These are phyloP conservation scores for Amanita rubescens DNA, from an alignment of 768 basidiomycete species.

Conservation along the genomic window DNA sequence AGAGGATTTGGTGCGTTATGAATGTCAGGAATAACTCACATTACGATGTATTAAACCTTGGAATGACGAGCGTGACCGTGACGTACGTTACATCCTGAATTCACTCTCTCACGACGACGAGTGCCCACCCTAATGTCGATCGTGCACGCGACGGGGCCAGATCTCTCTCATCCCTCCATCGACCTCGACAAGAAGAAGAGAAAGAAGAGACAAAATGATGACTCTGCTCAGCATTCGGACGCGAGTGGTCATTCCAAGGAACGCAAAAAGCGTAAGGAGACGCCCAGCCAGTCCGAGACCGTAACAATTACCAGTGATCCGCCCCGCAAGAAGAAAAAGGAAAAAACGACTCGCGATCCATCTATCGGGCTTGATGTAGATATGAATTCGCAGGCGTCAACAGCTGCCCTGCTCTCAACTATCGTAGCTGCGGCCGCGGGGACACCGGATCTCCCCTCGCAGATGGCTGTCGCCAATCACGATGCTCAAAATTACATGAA, in stretches of 20 bases:
- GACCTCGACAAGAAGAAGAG: constrained; percentile 29
- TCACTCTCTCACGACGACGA: constrained; percentile 12
- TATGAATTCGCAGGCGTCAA: constrained; percentile 31
- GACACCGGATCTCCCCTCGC: constrained; percentile 25
- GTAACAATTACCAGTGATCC: constrained; percentile 1
- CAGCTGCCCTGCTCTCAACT: constrained; percentile 54
- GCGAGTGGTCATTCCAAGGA: constrained; percentile 18
- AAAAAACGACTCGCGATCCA: constrained; percentile 15
- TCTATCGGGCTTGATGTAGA: constrained; percentile 1
- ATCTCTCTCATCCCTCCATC: constrained; percentile 11
- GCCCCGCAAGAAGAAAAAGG: constrained; percentile 22
- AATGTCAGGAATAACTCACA: too few species aligned
- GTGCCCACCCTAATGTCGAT: constrained; percentile 39
- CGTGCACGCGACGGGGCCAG: constrained; percentile 15
- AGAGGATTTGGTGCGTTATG: too few species aligned
- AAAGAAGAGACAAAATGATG: constrained; percentile 29
- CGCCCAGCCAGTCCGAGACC: neutral
- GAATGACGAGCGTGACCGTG: too few species aligned
- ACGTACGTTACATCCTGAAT: too few species aligned
- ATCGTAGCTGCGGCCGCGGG: constrained; percentile 61
- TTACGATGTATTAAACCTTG: too few species aligned
- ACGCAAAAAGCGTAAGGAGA: constrained; percentile 27
- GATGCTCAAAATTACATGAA: constrained; percentile 18
- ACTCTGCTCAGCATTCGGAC: constrained; percentile 13
- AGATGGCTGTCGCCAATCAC: neutral